phyloP scores from a whole-genome alignment of 805 yeast genomes.

The Ogataea nonfermentans region DNA sequence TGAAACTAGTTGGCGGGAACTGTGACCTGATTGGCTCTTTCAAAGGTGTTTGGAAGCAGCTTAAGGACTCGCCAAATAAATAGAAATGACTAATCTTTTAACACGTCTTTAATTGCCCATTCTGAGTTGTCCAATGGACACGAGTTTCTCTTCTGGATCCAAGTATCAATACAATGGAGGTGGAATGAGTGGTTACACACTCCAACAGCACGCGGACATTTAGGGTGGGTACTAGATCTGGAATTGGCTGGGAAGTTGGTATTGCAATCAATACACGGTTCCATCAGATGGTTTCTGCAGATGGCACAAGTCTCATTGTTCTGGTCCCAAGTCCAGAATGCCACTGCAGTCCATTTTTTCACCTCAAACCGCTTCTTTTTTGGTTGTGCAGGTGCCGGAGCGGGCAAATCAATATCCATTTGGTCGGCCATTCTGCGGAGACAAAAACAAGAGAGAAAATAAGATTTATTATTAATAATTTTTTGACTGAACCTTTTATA shows the following conservation, averaged over 20 bases:
- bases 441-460: conserved; percentile 6
- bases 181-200: conserved; percentile 98
- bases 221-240: conserved; percentile 16
- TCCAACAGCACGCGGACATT: conserved; percentile 96
- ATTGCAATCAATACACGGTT: conserved; percentile 92
- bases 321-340: conserved; percentile 98
- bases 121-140: conserved; percentile 95
- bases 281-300: conserved; percentile 97
- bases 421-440: conserved; percentile 16
- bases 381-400: conserved; percentile 24
- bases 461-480: neutral
- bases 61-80: conserved; percentile 6
- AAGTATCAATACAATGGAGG: conserved; percentile 90
- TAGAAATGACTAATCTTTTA: conserved; percentile 18
- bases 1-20: neutral
- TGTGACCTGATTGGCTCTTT: conserved; percentile 15
- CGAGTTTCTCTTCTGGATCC: conserved; percentile 93
- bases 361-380: conserved; percentile 81
- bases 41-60: conserved; percentile 19
- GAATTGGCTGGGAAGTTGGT: conserved; percentile 47
- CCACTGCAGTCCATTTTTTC: conserved; percentile 98
- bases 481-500: neutral
- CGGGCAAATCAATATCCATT: conserved; percentile 28
- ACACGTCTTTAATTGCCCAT: conserved; percentile 51
- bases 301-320: conserved; percentile 88